Evolutionary conservation across 78 protist genomes (phyloP).

Genomic region (Chrysochromulina tobinii): DNA sequence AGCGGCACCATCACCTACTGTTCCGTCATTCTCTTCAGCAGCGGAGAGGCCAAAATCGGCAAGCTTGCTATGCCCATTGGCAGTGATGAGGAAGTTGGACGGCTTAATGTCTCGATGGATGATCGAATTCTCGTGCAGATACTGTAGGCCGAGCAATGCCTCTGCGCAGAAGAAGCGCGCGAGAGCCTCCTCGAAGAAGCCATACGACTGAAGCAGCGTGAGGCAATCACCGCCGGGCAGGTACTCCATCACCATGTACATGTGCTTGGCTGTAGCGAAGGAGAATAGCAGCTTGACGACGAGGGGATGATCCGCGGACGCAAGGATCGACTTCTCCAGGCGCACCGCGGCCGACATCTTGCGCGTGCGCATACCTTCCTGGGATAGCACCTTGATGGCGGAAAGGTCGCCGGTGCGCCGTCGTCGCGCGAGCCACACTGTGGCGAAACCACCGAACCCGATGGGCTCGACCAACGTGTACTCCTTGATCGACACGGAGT

Average conservation of each 20-base stretch:
- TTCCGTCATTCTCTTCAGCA: no score
- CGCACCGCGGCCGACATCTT: no score
- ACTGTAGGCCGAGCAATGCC: conserved; percentile 50
- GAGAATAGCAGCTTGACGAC: conserved; percentile 52
- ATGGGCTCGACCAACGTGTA: neutral
- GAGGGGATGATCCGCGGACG: no score
- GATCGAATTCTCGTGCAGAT: conserved; percentile 73
- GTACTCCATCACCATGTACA: conserved; percentile 83
- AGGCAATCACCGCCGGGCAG: conserved; percentile 73
- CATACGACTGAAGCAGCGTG: conserved; percentile 54
- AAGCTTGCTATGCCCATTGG: conserved; percentile 85
- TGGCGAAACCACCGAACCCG: neutral
- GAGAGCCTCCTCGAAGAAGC: conserved; percentile 60
- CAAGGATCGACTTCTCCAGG: no score
- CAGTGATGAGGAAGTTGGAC: conserved; percentile 80
- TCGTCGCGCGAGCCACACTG: neutral
- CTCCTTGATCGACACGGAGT: neutral
- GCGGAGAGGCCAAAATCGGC: conserved; percentile 90
- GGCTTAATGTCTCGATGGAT: conserved; percentile 77
- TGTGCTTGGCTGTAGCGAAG: conserved; percentile 44
- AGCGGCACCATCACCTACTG: no score
- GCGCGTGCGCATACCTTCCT: no score
- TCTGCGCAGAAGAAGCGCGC: conserved; percentile 65
- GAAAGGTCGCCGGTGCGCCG: neutral
- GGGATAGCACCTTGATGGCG: neutral